Evolutionary conservation across 192 early-diverging fungal species (phyloP), one percentile per base, ranked within the genome.

Genomic region (Podila horticola): DNA sequence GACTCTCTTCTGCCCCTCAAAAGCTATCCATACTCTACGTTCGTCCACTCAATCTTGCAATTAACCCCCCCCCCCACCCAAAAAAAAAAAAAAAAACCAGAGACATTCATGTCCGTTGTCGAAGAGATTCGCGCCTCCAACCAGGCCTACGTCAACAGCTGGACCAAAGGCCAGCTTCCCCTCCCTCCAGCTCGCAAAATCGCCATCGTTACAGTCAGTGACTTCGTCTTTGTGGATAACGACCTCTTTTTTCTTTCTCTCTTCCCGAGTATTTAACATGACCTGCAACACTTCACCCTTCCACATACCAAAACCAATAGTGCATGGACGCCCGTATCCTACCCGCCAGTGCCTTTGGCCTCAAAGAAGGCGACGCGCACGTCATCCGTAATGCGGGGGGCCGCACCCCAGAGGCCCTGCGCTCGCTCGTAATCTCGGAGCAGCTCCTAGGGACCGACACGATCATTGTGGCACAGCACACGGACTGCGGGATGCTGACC

Each of bases 241-340:
- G n/a, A 0, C 30, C 19, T 52, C 30, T 33, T 12, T 33, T 8
- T 55, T n/a, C n/a, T 52, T 9, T 30, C 20, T 1, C n/a, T 45
- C 11, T 5, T 66, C 41, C 20, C 1, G 13, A 24, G n/a, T 33
- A 4, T 2, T 9, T n/a, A 3, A 49, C 13, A 12, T 19, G 30
- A 45, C 20, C 15, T 8, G 41, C 17, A 24, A 12, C 22, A 33
- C 45, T 17, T 10, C 11, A 12, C 19, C 17, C 13, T 45, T 45
- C 2, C n/a, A n/a, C n/a, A n/a, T n/a, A n/a, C n/a, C 52, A 55
- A 55, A 55, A 55, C 19, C 1, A 9, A 55, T 55, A 64, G 57
- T 85, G 84, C 49, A 86, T 85, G 84, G 85, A 85, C 50, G 84
- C 84, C 13, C 55, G 84, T n/a, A 74, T 84, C 36, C 63, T 85